Percentiles rank a stretch among this genome's conserved stretches.
Conservation (phyloP, 2,329 filamentous ascomycete species). For the Colletotrichum sp. region DNA sequence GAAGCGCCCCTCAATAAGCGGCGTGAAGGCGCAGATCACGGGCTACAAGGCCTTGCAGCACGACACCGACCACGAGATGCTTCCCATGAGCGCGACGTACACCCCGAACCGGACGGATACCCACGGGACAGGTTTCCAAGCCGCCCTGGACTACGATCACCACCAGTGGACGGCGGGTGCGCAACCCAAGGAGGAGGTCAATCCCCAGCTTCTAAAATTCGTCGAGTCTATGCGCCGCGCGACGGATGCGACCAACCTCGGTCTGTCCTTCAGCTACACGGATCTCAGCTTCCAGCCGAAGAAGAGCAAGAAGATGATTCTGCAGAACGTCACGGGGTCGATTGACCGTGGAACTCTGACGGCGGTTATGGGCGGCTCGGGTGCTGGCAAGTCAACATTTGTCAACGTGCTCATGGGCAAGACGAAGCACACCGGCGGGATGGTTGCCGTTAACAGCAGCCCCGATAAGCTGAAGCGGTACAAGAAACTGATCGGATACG, state of each 20-base stretch:
- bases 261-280: constrained; percentile 57
- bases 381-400: constrained; percentile 65
- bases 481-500: constrained; percentile 66
- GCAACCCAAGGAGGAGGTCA: constrained; percentile 30
- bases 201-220: constrained; percentile 50
- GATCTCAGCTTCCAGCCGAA: constrained; percentile 54
- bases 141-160: constrained; percentile 34
- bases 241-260: constrained; percentile 55
- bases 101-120: constrained; percentile 24
- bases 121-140: constrained; percentile 35
- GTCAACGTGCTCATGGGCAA: constrained; percentile 68
- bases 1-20: constrained; percentile 24
- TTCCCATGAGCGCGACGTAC: constrained; percentile 36
- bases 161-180: constrained; percentile 24
- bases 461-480: constrained; percentile 53
- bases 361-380: constrained; percentile 64
- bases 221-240: constrained; percentile 57
- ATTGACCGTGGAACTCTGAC: constrained; percentile 60
- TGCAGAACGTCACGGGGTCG: constrained; percentile 58
- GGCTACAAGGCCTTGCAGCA: constrained; percentile 39
- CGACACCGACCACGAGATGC: constrained; percentile 38
- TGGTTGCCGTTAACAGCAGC: constrained; percentile 57
- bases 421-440: constrained; percentile 51
- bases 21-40: constrained; percentile 31
- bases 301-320: constrained; percentile 46